Evolutionary conservation across 306 rosid species (phyloP), one percentile per base, ranked within the genome.

Genomic region (Vigna radiata): DNA sequence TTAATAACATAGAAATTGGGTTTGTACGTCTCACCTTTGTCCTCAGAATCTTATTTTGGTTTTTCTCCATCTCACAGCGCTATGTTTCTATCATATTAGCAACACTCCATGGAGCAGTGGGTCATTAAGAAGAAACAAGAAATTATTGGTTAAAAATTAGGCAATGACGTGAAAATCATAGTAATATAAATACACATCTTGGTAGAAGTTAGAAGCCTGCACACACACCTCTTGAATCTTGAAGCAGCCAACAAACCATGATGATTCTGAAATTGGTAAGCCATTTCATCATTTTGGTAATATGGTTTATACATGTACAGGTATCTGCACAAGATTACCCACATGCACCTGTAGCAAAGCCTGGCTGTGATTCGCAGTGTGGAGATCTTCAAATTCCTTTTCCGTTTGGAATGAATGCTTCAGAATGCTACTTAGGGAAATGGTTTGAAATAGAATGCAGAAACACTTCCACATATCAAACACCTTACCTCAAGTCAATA

Each of bases 351-450:
- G 39, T 43, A 16, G 75, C 84, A 17, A 75, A 54, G 60, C 29
- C 50, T 21, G 65, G 41, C 25, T 87, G 94, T 70, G 4, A 23
- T 37, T 7, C 53, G 0, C 6, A 1, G 0, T 89, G 94, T 36
- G 90, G 88, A 31, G 0, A 0, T 1, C 3, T 82, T 18, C 0
- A 4, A 0, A 80, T 89, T 54, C 71, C 87, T 6, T 80, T 50
- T 41, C 91, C 94, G 0, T 89, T 87, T 8, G 91, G 90, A 33
- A 80, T 87, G 49, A 72, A 72, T 0, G 25, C 33, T 56, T 63
- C 82, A 2, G 11, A 52, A 14, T 87, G 88, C 77, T 59, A 59
- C 48, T 21, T 21, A 1, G 29, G 73, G 31, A 62, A 70, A 2
- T 66, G 87, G 87, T 87, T 87, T 4, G 84, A 81, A 71, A 68